Percentiles rank a stretch among this genome's conserved stretches.
phyloP scores from a whole-genome alignment of 2,329 filamentous ascomycete species.

The Albifimbria verrucaria region DNA sequence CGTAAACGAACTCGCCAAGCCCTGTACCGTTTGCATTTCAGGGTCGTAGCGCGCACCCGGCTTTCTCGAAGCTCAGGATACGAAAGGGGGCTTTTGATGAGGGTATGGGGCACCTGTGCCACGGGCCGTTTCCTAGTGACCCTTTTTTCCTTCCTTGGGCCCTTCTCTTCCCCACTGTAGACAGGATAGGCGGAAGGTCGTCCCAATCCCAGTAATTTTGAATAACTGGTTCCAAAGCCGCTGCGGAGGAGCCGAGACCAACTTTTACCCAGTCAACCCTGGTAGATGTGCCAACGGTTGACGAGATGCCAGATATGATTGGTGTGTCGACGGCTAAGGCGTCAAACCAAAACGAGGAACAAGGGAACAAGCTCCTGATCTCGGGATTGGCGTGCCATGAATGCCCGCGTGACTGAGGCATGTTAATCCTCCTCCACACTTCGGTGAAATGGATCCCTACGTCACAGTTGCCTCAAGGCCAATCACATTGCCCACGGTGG shows the following conservation, averaged over 20 bases:
- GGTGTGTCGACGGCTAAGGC: not conserved
- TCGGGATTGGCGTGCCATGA: not conserved
- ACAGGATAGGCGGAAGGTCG: not conserved
- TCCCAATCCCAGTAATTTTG: too few species aligned
- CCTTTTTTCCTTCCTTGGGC: not conserved
- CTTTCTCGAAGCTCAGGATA: too few species aligned
- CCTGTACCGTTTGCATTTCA: not conserved
- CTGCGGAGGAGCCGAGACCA: not conserved
- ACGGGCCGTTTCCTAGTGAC: not conserved
- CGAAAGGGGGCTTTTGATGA: not conserved
- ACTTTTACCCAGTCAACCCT: not conserved
- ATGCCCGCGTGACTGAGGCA: not conserved
- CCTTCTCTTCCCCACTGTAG: not conserved
- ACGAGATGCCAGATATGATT: not conserved
- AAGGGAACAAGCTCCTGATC: not conserved
- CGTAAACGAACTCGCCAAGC: not conserved
- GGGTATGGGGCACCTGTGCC: not conserved
- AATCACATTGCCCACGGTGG: not conserved
- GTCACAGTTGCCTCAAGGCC: not conserved
- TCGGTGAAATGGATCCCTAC: not conserved
- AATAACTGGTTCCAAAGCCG: not conserved
- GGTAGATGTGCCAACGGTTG: not conserved
- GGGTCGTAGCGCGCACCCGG: not conserved
- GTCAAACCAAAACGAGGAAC: not conserved
- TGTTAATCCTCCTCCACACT: not conserved